Evolutionary conservation across 1,139 yeast species (phyloP), one percentile per base, ranked within the genome.

Genomic region (Hansenula anomala): DNA sequence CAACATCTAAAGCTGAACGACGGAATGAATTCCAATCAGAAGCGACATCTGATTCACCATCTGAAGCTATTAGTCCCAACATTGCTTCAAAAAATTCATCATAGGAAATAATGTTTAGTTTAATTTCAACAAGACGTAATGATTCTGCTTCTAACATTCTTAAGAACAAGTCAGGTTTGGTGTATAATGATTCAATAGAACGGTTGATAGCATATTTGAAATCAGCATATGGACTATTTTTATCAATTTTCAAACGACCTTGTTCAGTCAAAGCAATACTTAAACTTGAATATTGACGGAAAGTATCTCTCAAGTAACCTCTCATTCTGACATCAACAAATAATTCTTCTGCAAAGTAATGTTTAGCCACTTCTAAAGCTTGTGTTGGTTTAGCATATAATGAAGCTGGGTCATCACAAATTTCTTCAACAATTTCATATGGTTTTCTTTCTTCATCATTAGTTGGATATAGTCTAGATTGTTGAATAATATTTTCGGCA

Each of bases 91-190:
- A 64, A 39, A 73, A 63, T 37, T 72, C 62, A 4, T 67, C 63
- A 41, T 52, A 59, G 17, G 64, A 60, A 19, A 63, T 57, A 44
- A 71, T 63, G 45, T 71, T 70, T n/a, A 74, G 59, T 31, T 70
- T 64, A 10, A 76, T 65, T 33, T 58, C 64, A 36, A 77, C 64
- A 37, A 76, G 59, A 59, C 64, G 95, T 75, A 64, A 76, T 52
- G 60, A 62, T 58, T 92, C 98, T 2, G 98, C 98, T 55, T 85
- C 90, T 38, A 90, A 66, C 96, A 92, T 92, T 54, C 95, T 76
- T 53, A 94, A 69, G 48, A 85, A 85, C 23, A 84, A 67, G 53
- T 88, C 95, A 0, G 98, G 97, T 38, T 78, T 71, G 33, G 69
- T 70, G 4, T 78, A 75, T 52, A 94, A 75, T 43, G 89, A 92